Conservation (phyloP, 78 protist species). For the Corallochytrium limacisporum region DNA sequence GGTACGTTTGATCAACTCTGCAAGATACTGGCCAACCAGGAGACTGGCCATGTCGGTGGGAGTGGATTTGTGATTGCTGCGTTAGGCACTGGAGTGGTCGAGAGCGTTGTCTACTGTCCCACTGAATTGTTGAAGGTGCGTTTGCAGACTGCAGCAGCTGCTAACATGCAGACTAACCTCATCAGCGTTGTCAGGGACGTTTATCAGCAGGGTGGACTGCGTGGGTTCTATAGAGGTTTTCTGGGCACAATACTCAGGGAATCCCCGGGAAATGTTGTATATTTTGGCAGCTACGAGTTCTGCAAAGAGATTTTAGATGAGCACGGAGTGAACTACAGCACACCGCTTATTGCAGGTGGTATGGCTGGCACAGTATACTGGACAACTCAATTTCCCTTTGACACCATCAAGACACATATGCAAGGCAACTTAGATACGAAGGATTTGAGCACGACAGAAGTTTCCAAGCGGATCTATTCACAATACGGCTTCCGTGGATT, state of each 20-base stretch:
- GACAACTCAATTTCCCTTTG: neutral
- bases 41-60: neutral
- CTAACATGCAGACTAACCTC: neutral
- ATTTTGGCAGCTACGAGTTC: neutral
- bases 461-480: neutral
- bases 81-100: neutral
- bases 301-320: neutral
- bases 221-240: neutral
- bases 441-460: neutral
- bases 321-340: neutral
- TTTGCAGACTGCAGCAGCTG: neutral
- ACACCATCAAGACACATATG: neutral
- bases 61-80: neutral
- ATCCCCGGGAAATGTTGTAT: neutral
- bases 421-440: neutral
- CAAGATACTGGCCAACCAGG: neutral
- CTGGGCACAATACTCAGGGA: neutral
- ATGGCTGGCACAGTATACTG: neutral
- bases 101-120: neutral
- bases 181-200: neutral
- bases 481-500: slow-evolving; percentile 6
- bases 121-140: neutral
- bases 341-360: neutral
- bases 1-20: slow-evolving; percentile 1
- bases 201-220: neutral